Percentiles rank a stretch among this genome's conserved stretches.
These are phyloP conservation scores for Leptographium wingfieldii DNA, from an alignment of 2,329 filamentous ascomycete species.

Conservation along the genomic window DNA sequence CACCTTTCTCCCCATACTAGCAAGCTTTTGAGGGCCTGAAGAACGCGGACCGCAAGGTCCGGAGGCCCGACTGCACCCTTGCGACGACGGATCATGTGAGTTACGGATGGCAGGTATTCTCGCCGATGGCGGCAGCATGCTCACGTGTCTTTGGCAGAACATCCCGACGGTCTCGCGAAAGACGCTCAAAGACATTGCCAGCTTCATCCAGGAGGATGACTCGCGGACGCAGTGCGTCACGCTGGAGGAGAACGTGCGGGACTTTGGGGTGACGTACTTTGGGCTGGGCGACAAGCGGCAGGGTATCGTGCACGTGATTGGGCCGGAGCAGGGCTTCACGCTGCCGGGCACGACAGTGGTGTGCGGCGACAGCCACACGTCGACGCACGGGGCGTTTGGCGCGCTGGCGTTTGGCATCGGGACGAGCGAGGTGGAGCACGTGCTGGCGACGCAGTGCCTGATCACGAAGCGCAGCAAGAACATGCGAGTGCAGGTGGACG, in stretches of 20 bases:
- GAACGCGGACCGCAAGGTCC: constrained; percentile 76
- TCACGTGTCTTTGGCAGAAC: constrained; percentile 44
- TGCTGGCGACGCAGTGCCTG: constrained; percentile 88
- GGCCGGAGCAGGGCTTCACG: constrained; percentile 96
- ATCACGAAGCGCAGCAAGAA: constrained; percentile 96
- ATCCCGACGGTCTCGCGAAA: constrained; percentile 86
- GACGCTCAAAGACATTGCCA: constrained; percentile 82
- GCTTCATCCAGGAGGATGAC: constrained; percentile 91
- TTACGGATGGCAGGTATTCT: constrained; percentile 9
- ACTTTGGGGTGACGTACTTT: constrained; percentile 94
- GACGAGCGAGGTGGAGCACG: constrained; percentile 96
- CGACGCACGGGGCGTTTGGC: constrained; percentile 93
- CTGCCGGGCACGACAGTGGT: constrained; percentile 93
- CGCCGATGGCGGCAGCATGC: background rate
- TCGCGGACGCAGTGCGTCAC: constrained; percentile 89
- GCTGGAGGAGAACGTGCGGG: constrained; percentile 93
- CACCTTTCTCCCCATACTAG: constrained; percentile 26
- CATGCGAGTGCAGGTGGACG: constrained; percentile 94
- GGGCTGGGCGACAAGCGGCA: constrained; percentile 92
- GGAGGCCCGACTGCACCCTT: constrained; percentile 91
- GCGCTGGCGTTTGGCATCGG: constrained; percentile 93
- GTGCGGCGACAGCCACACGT: constrained; percentile 96
- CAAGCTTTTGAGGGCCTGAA: constrained; percentile 96
- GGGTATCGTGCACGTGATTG: constrained; percentile 97
- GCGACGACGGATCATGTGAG: constrained; percentile 93